phyloP scores from a whole-genome alignment of 1,284 basidiomycete species.

The Omphalotus olearius region DNA sequence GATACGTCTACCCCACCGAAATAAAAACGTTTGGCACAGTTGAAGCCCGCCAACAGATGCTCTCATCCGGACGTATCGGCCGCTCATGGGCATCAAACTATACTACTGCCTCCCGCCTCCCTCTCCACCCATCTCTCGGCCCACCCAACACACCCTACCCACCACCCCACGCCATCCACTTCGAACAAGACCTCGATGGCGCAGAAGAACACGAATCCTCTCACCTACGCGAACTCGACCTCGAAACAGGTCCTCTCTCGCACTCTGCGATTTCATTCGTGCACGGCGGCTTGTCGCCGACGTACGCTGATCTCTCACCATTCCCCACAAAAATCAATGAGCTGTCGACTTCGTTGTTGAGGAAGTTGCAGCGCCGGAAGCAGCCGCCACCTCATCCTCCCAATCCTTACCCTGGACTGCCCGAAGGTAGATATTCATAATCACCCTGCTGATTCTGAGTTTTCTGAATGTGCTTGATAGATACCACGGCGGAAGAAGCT shows the following conservation, averaged over 20 bases:
- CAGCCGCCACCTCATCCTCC: slow-evolving; percentile 81
- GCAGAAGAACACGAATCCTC: slow-evolving; percentile 19
- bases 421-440: slow-evolving; percentile 33
- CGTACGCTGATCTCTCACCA: slow-evolving; percentile 66
- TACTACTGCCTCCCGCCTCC: slow-evolving; percentile 76
- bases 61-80: slow-evolving; percentile 76
- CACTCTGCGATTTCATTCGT: slow-evolving; percentile 83
- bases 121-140: slow-evolving; percentile 68
- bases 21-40: slow-evolving; percentile 78
- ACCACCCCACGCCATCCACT: slow-evolving; percentile 28
- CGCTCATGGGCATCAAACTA: slow-evolving; percentile 86
- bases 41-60: slow-evolving; percentile 63
- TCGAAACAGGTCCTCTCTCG: slow-evolving; percentile 45
- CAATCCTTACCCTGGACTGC: slow-evolving; percentile 73
- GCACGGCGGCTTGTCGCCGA: slow-evolving; percentile 81
- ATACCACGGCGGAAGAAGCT: slow-evolving; percentile 61
- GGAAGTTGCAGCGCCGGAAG: slow-evolving; percentile 52
- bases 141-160: slow-evolving; percentile 71
- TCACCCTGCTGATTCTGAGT: too few species aligned
- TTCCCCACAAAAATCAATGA: slow-evolving; percentile 82
- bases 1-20: slow-evolving; percentile 81
- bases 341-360: slow-evolving; percentile 62
- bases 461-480: slow-evolving; percentile 33
- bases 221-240: slow-evolving; percentile 4
- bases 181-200: slow-evolving; percentile 29